Evolutionary conservation across 2,329 filamentous ascomycete genomes (phyloP).

Genomic region (Aspergillus unguis): DNA sequence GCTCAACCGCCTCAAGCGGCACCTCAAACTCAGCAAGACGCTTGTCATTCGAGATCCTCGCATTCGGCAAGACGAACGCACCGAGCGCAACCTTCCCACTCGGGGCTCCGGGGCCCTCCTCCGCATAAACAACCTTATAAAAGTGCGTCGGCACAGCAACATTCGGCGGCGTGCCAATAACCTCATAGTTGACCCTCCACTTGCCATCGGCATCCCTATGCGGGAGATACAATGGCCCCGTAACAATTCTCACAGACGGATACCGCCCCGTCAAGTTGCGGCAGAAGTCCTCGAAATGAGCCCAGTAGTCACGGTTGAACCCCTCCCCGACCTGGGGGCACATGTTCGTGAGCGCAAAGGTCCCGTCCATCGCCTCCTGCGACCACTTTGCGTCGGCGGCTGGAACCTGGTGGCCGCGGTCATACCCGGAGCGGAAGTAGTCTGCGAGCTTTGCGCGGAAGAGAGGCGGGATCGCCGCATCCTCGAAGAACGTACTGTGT

Average conservation of each 20-base stretch:
- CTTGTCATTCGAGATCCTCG: slow-evolving; percentile 80
- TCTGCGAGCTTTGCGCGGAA: slow-evolving; percentile 90
- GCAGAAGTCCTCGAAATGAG: slow-evolving; percentile 97
- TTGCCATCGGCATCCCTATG: slow-evolving; percentile 84
- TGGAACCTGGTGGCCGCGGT: slow-evolving; percentile 94
- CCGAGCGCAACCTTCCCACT: slow-evolving; percentile 78
- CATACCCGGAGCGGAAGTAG: slow-evolving; percentile 92
- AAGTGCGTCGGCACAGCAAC: slow-evolving; percentile 97
- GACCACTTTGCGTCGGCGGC: slow-evolving; percentile 96
- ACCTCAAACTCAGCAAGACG: slow-evolving; percentile 91
- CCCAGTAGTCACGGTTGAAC: slow-evolving; percentile 99
- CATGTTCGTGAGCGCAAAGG: slow-evolving; percentile 93
- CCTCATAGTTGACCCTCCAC: slow-evolving; percentile 93
- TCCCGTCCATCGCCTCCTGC: slow-evolving; percentile 90
- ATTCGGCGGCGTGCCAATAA: slow-evolving; percentile 89
- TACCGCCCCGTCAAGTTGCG: slow-evolving; percentile 75
- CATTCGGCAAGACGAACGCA: slow-evolving; percentile 94
- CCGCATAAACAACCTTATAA: slow-evolving; percentile 97
- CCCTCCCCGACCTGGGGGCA: slow-evolving; percentile 97
- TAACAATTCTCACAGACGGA: slow-evolving; percentile 85
- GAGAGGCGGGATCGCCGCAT: slow-evolving; percentile 71
- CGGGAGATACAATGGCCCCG: slow-evolving; percentile 89
- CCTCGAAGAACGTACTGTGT: slow-evolving; percentile 79
- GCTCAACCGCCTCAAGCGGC: slow-evolving; percentile 85
- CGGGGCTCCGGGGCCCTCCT: slow-evolving; percentile 63